Percentiles rank a stretch among this genome's conserved stretches.
phyloP scores from a whole-genome alignment of 148 eudicot genomes.

The Suaeda aralocaspica region DNA sequence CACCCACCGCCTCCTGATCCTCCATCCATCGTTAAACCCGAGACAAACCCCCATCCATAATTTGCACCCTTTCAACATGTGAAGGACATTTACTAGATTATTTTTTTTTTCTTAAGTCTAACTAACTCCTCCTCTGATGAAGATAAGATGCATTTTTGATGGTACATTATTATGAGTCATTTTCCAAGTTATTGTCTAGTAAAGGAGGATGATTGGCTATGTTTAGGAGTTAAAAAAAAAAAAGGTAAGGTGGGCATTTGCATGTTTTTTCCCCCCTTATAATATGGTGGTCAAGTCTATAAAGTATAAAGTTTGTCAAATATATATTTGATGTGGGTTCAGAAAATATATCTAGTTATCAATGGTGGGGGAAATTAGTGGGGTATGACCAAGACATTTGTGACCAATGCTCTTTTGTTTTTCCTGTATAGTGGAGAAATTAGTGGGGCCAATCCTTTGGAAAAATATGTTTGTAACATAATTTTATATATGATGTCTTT shows the following conservation, averaged over 20 bases:
- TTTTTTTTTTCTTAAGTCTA: neutral
- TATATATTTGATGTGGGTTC: constrained; percentile 24
- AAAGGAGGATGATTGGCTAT: constrained; percentile 17
- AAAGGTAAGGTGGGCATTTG: constrained; percentile 18
- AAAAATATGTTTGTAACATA: constrained; percentile 25
- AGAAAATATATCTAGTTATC: constrained; percentile 23
- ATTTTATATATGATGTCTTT: constrained; percentile 24
- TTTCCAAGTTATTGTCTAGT: constrained; percentile 17
- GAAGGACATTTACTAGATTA: no score
- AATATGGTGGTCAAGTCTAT: constrained; percentile 28
- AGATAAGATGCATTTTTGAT: neutral
- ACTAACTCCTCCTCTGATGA: constrained; percentile 1
- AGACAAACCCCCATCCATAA: constrained; percentile 32
- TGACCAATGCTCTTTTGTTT: constrained; percentile 27
- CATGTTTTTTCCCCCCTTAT: constrained; percentile 13
- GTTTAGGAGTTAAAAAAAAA: constrained; percentile 10
- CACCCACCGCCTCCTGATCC: constrained; percentile 40
- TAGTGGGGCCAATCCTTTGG: constrained; percentile 26
- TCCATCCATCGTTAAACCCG: constrained; percentile 31
- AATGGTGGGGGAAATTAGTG: constrained; percentile 33
- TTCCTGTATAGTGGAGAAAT: constrained; percentile 23
- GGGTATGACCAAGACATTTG: constrained; percentile 30
- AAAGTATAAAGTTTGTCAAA: constrained; percentile 40
- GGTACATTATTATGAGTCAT: constrained; percentile 6
- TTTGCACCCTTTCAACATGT: neutral